Evolutionary conservation across 75 land plant genomes (phyloP).

Genomic region (Isoetes taiwanensis): DNA sequence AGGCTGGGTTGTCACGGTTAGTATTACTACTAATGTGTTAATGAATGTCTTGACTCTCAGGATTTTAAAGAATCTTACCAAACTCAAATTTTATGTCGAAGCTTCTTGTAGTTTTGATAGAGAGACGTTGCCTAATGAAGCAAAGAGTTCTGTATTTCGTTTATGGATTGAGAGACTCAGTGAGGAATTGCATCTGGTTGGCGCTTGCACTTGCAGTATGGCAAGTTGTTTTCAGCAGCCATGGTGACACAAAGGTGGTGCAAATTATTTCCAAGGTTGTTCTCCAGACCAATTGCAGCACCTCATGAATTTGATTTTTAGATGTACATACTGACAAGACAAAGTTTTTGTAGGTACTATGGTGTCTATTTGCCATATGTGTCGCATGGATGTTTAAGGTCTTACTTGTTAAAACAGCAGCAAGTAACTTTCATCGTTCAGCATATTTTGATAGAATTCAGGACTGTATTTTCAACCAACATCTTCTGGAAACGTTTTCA

Average conservation of each 20-base stretch:
- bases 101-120: slow-evolving; percentile 51
- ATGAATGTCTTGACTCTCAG: too few relatives aligned
- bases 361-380: slow-evolving; percentile 29
- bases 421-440: slow-evolving; percentile 30
- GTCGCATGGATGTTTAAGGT: slow-evolving; percentile 26
- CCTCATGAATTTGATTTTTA: neutral
- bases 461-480: slow-evolving; percentile 30
- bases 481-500: slow-evolving; percentile 23
- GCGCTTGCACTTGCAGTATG: slow-evolving; percentile 39
- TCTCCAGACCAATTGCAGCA: neutral
- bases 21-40: neutral
- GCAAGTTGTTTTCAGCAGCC: slow-evolving; percentile 14
- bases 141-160: slow-evolving; percentile 78
- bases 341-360: slow-evolving; percentile 23
- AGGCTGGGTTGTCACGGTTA: slow-evolving; percentile 27
- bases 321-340: neutral
- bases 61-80: too few relatives aligned
- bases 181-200: slow-evolving; percentile 72
- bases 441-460: slow-evolving; percentile 36
- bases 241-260: slow-evolving; percentile 4
- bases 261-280: slow-evolving; percentile 24
- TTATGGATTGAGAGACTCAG: slow-evolving; percentile 50
- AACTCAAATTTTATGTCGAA: too few relatives aligned
- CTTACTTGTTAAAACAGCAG: slow-evolving; percentile 20
- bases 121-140: slow-evolving; percentile 47